Conservation (phyloP, 2,329 filamentous ascomycete genomes). For the Torrubiellomyces zombiae region DNA sequence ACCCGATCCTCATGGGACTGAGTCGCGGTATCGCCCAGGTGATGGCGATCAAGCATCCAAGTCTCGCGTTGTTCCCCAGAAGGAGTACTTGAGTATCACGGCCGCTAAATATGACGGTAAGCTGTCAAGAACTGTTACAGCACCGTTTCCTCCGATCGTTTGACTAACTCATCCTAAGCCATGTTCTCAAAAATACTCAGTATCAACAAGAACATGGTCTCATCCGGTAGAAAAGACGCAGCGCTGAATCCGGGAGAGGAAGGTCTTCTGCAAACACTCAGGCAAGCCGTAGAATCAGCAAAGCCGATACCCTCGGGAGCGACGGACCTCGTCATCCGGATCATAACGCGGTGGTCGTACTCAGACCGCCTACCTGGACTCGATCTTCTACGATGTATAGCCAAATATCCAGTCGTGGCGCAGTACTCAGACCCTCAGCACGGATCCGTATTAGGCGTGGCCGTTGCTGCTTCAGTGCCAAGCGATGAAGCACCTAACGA, state of each 20-base stretch:
- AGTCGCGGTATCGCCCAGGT: constrained; percentile 63
- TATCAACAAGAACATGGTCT: constrained; percentile 57
- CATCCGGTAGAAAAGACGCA: constrained; percentile 53
- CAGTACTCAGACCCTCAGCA: constrained; percentile 34
- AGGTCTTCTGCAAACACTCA: constrained; percentile 41
- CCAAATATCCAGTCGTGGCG: constrained; percentile 51
- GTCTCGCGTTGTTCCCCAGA: constrained; percentile 57
- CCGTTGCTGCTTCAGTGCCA: constrained; percentile 21
- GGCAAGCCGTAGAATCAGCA: constrained; percentile 43
- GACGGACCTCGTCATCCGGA: constrained; percentile 49
- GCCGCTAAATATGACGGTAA: constrained; percentile 50
- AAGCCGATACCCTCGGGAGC: constrained; percentile 32
- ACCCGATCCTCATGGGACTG: constrained; percentile 61
- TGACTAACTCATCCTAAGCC: constrained; percentile 22
- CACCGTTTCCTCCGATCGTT: neutral
- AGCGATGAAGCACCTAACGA: constrained; percentile 43
- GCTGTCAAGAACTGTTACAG: constrained; percentile 3
- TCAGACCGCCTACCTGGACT: constrained; percentile 67
- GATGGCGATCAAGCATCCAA: constrained; percentile 20
- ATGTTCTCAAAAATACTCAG: constrained; percentile 64
- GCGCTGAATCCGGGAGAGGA: constrained; percentile 61
- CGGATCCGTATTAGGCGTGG: constrained; percentile 42
- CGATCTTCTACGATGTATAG: constrained; percentile 73
- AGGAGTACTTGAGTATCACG: constrained; percentile 60
- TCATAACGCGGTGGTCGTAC: constrained; percentile 66